Base-by-base conservation (phyloP, 225 moss, liverwort and hornwort genomes). In the Polytrichum formosum region DNA sequence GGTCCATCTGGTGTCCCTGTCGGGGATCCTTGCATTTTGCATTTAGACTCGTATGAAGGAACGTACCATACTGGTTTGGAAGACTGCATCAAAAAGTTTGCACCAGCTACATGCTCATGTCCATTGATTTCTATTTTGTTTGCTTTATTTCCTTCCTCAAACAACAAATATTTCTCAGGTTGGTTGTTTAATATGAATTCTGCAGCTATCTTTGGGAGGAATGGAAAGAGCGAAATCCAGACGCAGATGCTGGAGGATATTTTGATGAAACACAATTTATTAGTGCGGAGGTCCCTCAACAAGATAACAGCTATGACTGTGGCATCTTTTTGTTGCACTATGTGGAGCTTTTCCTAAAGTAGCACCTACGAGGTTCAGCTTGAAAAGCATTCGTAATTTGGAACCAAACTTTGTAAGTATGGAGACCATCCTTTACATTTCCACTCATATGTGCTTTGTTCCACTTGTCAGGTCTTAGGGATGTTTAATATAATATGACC, bases 171-270 rank as follows among this genome's bases (percentile, higher is more conserved):
- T 28, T 28, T 28, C 28, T 28, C 28, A 5, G 28, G 28, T 28
- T 28, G 28, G 28, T 28, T 28, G 28, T 28, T 28, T 28, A 5
- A 28, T 28, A 5, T 28, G 5, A 55, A 46, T 55, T 28, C 5
- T 77, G 76, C 81, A 87, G 87, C 73, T 87, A 87, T 77, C 84
- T 87, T 59, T 75, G 75, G 53, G 84, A 87, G 74, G 87, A 87
- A 71, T 87, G 87, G 87, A 67, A 67, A 18, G 84, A 77, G 70
- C 79, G 87, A 29, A 83, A 74, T 70, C 74, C 64, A 60, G 69
- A 81, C 54, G 56, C 66, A 10, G 28, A 35, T 55, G 74, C 74
- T 69, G 67, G 76, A 77, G 71, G 46, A 19, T 77, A 25, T 25
- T 25, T 25, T 25, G 25, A 25, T 25, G 25, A 25, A 25, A 25